Conservation (phyloP, 495 filamentous ascomycete genomes). For the Clohesyomyces aquaticus region DNA sequence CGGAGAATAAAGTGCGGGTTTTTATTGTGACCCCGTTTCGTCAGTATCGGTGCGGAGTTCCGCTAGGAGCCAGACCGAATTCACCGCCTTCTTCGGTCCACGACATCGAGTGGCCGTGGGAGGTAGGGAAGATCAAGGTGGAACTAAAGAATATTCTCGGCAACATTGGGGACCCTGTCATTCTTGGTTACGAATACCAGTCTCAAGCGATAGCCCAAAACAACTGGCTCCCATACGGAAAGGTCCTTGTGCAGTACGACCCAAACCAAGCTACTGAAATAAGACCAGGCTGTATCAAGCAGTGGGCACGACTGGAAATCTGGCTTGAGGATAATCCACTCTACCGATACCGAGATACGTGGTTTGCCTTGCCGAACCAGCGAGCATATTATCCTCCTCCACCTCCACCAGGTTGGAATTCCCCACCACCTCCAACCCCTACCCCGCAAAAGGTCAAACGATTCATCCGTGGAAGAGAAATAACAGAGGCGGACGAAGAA, state of each 20-base stretch:
- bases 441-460: too few relatives aligned
- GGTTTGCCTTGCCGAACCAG: slow-evolving; percentile 12
- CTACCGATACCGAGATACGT: slow-evolving; percentile 5
- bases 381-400: too few relatives aligned
- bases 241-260: slow-evolving; percentile 11
- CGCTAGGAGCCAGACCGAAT: not conserved
- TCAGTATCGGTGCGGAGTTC: not conserved
- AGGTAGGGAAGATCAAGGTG: slow-evolving; percentile 9
- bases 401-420: too few relatives aligned
- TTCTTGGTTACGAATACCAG: too few relatives aligned
- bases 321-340: slow-evolving; percentile 11
- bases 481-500: too few relatives aligned
- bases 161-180: not conserved
- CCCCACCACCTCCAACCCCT: too few relatives aligned
- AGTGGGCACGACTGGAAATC: slow-evolving; percentile 2
- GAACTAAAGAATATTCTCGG: not conserved
- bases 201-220: too few relatives aligned
- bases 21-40: slow-evolving; percentile 18
- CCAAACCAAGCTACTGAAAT: not conserved
- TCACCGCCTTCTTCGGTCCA: too few relatives aligned
- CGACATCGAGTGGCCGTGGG: not conserved
- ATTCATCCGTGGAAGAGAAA: too few relatives aligned
- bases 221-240: too few relatives aligned
- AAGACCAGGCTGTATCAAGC: too few relatives aligned
- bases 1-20: slow-evolving; percentile 12